phyloP scores from a whole-genome alignment of 2,329 filamentous ascomycete genomes.

The Corynespora cassiicola region DNA sequence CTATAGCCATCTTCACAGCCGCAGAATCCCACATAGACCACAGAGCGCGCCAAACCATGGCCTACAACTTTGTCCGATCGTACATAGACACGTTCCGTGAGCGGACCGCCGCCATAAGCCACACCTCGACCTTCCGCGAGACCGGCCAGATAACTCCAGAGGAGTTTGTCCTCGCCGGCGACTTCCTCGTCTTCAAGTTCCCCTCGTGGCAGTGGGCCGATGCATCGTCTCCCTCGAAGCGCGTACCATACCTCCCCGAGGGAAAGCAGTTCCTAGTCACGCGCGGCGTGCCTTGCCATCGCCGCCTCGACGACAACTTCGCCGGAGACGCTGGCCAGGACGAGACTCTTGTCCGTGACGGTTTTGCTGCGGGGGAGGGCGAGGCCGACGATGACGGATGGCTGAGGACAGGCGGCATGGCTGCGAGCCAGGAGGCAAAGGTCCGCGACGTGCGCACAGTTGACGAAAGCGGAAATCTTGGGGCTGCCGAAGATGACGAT shows the following conservation, averaged over 20 bases:
- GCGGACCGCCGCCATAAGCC: slow-evolving; percentile 84
- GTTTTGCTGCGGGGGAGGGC: slow-evolving; percentile 61
- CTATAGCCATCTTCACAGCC: no score
- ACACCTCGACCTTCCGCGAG: slow-evolving; percentile 90
- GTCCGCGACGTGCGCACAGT: slow-evolving; percentile 84
- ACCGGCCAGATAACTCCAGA: slow-evolving; percentile 97
- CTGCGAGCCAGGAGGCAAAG: slow-evolving; percentile 76
- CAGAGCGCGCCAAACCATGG: no score
- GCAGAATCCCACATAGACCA: no score
- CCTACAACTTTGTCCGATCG: slow-evolving; percentile 78
- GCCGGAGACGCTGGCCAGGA: slow-evolving; percentile 86
- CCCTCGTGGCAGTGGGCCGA: slow-evolving; percentile 97
- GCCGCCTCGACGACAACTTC: slow-evolving; percentile 91
- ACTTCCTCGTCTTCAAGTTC: slow-evolving; percentile 99
- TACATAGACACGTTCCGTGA: slow-evolving; percentile 92
- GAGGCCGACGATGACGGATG: slow-evolving; percentile 79
- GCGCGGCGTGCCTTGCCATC: slow-evolving; percentile 90
- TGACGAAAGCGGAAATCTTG: slow-evolving; percentile 86
- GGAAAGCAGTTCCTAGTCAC: slow-evolving; percentile 97
- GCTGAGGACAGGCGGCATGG: slow-evolving; percentile 84
- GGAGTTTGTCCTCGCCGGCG: slow-evolving; percentile 93
- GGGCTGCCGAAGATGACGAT: slow-evolving; percentile 72
- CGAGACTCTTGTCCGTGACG: slow-evolving; percentile 83
- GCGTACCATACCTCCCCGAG: slow-evolving; percentile 79
- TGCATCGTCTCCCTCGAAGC: slow-evolving; percentile 79